Percentiles rank a stretch among this genome's conserved stretches.
Evolutionary conservation across 139 green algal species (phyloP).

Genomic region (Tetratostichococcus sp.): DNA sequence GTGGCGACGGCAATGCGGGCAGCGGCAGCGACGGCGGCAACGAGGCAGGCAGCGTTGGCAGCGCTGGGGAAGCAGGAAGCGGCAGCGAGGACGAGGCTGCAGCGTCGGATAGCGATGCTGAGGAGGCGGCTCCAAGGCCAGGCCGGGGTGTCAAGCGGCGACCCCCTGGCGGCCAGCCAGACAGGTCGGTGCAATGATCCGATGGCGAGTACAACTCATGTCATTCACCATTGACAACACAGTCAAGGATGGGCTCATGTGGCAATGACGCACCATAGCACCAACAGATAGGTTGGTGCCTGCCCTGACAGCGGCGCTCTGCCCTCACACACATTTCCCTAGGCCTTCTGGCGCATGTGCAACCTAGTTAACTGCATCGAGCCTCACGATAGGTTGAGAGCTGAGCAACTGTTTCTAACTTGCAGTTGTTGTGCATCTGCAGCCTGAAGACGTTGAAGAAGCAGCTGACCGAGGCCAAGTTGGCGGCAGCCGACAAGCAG

Average conservation of each 20-base stretch:
- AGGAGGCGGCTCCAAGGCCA: neutral
- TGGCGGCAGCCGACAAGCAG: neutral
- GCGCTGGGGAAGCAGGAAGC: neutral
- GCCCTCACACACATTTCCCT: too few relatives aligned
- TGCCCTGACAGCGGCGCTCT: too few relatives aligned
- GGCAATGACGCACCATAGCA: too few relatives aligned
- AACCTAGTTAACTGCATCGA: too few relatives aligned
- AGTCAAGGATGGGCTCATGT: too few relatives aligned
- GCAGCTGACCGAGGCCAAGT: slow-evolving; percentile 22
- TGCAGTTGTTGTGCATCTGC: too few relatives aligned
- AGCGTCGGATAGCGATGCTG: slow-evolving; percentile 5
- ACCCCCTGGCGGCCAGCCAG: neutral
- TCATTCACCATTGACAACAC: too few relatives aligned
- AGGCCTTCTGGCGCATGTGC: too few relatives aligned
- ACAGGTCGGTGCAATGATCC: neutral
- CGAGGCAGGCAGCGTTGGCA: neutral
- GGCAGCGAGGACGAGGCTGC: slow-evolving; percentile 1
- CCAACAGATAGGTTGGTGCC: too few relatives aligned
- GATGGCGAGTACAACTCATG: too few relatives aligned
- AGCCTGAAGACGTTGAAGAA: slow-evolving; percentile 38
- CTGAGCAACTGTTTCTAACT: too few relatives aligned
- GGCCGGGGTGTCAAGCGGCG: slow-evolving; percentile 4
- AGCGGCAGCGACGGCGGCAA: neutral
- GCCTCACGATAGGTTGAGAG: too few relatives aligned
- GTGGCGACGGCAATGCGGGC: slow-evolving; percentile 4